These are phyloP conservation scores for Phaseolus coccineus DNA, from an alignment of 331 rosid genomes.

Conservation along the genomic window DNA sequence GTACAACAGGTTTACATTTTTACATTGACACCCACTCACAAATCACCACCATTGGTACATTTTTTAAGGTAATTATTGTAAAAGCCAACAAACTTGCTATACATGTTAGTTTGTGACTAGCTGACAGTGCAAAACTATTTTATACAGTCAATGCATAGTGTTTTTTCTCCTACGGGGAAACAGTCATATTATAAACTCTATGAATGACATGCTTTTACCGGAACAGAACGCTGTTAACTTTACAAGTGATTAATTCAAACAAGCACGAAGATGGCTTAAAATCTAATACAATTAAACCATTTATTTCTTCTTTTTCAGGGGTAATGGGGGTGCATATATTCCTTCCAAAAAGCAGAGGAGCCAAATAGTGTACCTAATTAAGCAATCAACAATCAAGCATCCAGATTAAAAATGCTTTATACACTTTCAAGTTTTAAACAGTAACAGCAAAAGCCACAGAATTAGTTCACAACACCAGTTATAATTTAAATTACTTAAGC, in stretches of 20 bases:
- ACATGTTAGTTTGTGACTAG: too few relatives aligned
- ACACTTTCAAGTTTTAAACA: constrained; percentile 1
- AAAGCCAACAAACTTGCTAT: too few relatives aligned
- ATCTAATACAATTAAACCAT: neutral
- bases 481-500: constrained; percentile 31
- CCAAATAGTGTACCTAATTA: constrained; percentile 4
- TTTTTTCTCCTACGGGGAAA: neutral
- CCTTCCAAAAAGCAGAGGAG: constrained; percentile 28
- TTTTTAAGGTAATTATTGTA: too few relatives aligned
- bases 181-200: constrained; percentile 20
- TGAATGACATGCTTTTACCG: neutral
- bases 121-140: neutral
- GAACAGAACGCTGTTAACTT: neutral
- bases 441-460: constrained; percentile 15
- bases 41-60: too few relatives aligned
- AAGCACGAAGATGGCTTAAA: constrained; percentile 6
- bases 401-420: constrained; percentile 31
- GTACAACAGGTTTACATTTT: neutral
- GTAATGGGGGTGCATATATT: neutral
- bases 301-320: neutral
- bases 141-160: neutral
- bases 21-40: too few relatives aligned
- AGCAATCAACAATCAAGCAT: constrained; percentile 15
- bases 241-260: neutral
- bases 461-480: neutral